Evolutionary conservation across 2,329 filamentous ascomycete species (phyloP).

Genomic region (Aspergillus aculeatus): DNA sequence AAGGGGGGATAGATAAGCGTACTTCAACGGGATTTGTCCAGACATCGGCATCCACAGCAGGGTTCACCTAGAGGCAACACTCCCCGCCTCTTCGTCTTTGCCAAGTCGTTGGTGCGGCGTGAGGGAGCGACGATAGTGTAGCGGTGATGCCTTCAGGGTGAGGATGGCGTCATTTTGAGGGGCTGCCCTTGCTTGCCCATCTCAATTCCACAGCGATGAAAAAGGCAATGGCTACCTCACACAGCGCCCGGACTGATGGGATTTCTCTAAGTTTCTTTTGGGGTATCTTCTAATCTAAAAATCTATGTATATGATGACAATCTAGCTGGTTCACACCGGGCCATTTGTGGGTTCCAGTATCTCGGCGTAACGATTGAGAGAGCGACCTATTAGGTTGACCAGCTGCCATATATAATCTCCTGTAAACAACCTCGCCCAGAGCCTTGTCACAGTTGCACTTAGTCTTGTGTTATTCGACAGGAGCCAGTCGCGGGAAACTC

Average conservation of each 20-base stretch:
- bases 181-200: not conserved
- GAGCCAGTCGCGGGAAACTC: conserved; percentile 31
- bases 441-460: conserved; percentile 31
- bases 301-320: not conserved
- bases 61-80: not conserved
- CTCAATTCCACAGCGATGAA: not conserved
- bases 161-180: not conserved
- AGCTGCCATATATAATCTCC: conserved; percentile 40
- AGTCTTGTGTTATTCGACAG: conserved; percentile 33
- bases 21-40: not conserved
- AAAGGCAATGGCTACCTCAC: not conserved
- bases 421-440: conserved; percentile 37
- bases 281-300: not conserved
- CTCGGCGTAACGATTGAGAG: conserved; percentile 35
- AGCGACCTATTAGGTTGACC: conserved; percentile 36
- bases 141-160: not conserved
- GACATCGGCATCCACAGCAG: not conserved
- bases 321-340: not conserved
- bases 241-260: not conserved
- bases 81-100: not conserved
- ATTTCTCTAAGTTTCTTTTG: not conserved
- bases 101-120: not conserved
- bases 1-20: not conserved
- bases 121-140: not conserved
- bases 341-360: conserved; percentile 22